phyloP scores from a whole-genome alignment of 2,329 filamentous ascomycete species.

The Aspergillus fumigatus region DNA sequence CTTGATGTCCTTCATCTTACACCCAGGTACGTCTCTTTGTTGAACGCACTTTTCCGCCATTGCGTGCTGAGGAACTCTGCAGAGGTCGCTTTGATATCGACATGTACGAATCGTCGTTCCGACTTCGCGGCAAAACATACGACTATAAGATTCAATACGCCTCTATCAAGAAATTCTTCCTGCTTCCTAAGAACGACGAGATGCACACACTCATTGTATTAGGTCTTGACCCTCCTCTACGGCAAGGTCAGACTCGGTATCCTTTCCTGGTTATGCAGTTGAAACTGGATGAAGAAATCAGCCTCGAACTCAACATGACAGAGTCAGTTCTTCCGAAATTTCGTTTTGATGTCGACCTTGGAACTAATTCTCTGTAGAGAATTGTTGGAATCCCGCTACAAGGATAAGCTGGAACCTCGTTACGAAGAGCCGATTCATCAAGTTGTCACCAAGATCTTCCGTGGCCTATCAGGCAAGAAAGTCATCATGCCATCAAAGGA shows the following conservation, averaged over 20 bases:
- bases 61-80: slow-evolving; percentile 19
- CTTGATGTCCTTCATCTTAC: slow-evolving; percentile 95
- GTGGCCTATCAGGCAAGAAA: slow-evolving; percentile 90
- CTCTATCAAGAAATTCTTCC: slow-evolving; percentile 97
- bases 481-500: slow-evolving; percentile 90
- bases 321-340: slow-evolving; percentile 45
- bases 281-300: slow-evolving; percentile 95
- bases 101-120: slow-evolving; percentile 98
- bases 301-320: slow-evolving; percentile 92
- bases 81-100: slow-evolving; percentile 99
- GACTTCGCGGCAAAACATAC: slow-evolving; percentile 96
- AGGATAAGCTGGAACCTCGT: slow-evolving; percentile 79
- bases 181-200: slow-evolving; percentile 97
- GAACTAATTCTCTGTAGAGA: slow-evolving; percentile 45
- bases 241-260: slow-evolving; percentile 95
- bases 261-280: slow-evolving; percentile 99
- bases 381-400: slow-evolving; percentile 77
- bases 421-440: slow-evolving; percentile 93
- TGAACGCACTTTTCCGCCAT: slow-evolving; percentile 5
- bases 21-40: slow-evolving; percentile 59
- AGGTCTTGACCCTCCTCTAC: slow-evolving; percentile 87
- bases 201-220: slow-evolving; percentile 92
- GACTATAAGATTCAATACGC: slow-evolving; percentile 99
- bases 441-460: slow-evolving; percentile 93
- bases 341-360: background rate